Evolutionary conservation across 306 rosid genomes (phyloP).

Genomic region (Pterocarpus macrocarpus): DNA sequence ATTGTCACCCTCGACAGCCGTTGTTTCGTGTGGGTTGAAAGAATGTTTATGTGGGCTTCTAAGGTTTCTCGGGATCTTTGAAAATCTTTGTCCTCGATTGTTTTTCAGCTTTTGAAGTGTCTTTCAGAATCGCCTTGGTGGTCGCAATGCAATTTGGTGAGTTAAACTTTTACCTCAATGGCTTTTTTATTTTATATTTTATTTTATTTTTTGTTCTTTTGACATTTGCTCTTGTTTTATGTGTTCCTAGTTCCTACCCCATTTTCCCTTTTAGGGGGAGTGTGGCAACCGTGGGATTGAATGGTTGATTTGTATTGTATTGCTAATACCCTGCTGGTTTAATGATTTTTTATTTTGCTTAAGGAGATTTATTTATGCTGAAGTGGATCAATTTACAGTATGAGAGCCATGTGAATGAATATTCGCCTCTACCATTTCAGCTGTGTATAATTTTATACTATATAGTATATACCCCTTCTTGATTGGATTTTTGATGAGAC

Average conservation of each 20-base stretch:
- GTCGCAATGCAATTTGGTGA: conserved; percentile 69
- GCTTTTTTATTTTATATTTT: no score
- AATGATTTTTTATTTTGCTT: conserved; percentile 24
- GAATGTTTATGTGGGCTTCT: conserved; percentile 46
- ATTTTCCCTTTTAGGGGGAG: not conserved
- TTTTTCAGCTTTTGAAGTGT: conserved; percentile 47
- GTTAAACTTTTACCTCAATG: conserved; percentile 1
- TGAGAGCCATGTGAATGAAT: not conserved
- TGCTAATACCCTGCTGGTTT: not conserved
- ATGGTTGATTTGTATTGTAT: not conserved
- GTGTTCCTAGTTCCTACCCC: not conserved
- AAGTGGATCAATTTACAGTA: conserved; percentile 13
- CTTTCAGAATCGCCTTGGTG: conserved; percentile 28
- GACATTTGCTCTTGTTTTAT: not conserved
- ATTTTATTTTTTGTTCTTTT: not conserved
- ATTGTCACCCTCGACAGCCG: conserved; percentile 44
- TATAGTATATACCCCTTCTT: conserved; percentile 16
- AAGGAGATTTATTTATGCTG: conserved; percentile 36
- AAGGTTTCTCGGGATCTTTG: conserved; percentile 38
- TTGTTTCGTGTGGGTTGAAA: conserved; percentile 51
- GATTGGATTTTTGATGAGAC: not conserved
- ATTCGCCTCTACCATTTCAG: not conserved
- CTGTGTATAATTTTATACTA: not conserved
- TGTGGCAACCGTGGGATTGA: conserved; percentile 1
- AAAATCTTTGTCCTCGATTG: conserved; percentile 35